These are phyloP conservation scores for Suillus hirtellus DNA, from an alignment of 768 basidiomycete species.

Conservation along the genomic window DNA sequence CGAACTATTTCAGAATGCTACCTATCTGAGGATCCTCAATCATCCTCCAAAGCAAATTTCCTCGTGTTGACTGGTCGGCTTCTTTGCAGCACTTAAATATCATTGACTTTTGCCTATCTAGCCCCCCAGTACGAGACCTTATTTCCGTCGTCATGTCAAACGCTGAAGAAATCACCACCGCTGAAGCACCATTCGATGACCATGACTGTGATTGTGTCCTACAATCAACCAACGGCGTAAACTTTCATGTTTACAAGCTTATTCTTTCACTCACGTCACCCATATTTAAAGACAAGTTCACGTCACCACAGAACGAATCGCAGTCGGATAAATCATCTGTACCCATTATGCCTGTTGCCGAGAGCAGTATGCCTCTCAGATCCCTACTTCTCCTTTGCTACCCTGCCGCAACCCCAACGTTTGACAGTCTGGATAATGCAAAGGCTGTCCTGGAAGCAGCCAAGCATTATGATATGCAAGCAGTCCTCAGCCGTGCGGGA, in stretches of 20 bases:
- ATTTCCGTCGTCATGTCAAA: background rate
- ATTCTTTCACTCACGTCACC: constrained; percentile 38
- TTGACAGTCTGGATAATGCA: constrained; percentile 15
- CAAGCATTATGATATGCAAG: constrained; percentile 28
- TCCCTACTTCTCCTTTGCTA: constrained; percentile 42
- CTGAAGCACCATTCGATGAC: constrained; percentile 29
- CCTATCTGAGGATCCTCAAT: too few relatives aligned
- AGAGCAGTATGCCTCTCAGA: constrained; percentile 38
- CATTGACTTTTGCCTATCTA: background rate
- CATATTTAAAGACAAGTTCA: constrained; percentile 33
- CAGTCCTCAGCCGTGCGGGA: constrained; percentile 18
- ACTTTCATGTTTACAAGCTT: constrained; percentile 38
- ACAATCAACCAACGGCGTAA: constrained; percentile 33
- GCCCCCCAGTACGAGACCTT: background rate
- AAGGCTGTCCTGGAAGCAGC: constrained; percentile 19
- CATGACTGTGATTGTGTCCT: constrained; percentile 36
- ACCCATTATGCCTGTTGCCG: constrained; percentile 41
- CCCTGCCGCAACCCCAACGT: constrained; percentile 22
- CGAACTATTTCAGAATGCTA: background rate
- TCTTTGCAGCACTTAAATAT: background rate
- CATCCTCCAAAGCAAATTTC: too few relatives aligned
- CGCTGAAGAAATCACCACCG: background rate
- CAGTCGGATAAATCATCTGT: constrained; percentile 18
- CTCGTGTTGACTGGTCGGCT: background rate
- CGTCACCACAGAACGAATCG: constrained; percentile 15